Evolutionary conservation across 2,329 filamentous ascomycete species (phyloP).

Genomic region (Aaosphaeria arxii): DNA sequence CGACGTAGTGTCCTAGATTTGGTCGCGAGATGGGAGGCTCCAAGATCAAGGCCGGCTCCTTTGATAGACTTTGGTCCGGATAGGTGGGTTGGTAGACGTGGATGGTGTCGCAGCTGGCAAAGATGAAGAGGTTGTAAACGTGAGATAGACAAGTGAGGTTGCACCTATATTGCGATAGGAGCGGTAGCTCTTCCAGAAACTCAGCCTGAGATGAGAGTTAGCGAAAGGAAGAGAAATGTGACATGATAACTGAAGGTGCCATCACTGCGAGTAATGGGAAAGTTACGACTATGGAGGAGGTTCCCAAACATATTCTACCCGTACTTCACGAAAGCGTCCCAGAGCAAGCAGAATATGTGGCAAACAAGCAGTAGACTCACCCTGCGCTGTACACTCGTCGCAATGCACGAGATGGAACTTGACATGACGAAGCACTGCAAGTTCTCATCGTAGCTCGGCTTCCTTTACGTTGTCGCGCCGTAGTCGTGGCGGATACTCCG

Average conservation of each 20-base stretch:
- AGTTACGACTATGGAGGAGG: neutral
- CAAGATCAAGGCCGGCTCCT: conserved; percentile 37
- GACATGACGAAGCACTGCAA: conserved; percentile 5
- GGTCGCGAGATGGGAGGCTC: conserved; percentile 35
- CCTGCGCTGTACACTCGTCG: conserved; percentile 21
- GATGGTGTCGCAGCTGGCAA: conserved; percentile 41
- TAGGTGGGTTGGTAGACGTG: conserved; percentile 45
- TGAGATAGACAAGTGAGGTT: conserved; percentile 48
- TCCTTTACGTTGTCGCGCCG: too few relatives aligned
- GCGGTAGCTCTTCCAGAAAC: conserved; percentile 14
- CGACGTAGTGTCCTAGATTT: conserved; percentile 24
- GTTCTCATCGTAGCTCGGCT: too few relatives aligned
- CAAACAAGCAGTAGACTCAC: conserved; percentile 12
- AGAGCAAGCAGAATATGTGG: neutral
- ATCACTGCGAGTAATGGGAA: neutral
- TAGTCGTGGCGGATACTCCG: too few relatives aligned
- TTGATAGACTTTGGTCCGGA: conserved; percentile 38
- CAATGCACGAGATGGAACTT: conserved; percentile 18
- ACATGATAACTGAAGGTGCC: neutral
- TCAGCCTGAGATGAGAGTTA: conserved; percentile 6
- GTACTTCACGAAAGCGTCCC: neutral
- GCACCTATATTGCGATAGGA: conserved; percentile 38
- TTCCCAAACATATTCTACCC: neutral
- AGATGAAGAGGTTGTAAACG: conserved; percentile 47
- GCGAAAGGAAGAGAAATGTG: neutral